Percentiles rank a stretch among this genome's conserved stretches.
Conservation (phyloP, 305 asterid species). For the Caryopteris hybrid region DNA sequence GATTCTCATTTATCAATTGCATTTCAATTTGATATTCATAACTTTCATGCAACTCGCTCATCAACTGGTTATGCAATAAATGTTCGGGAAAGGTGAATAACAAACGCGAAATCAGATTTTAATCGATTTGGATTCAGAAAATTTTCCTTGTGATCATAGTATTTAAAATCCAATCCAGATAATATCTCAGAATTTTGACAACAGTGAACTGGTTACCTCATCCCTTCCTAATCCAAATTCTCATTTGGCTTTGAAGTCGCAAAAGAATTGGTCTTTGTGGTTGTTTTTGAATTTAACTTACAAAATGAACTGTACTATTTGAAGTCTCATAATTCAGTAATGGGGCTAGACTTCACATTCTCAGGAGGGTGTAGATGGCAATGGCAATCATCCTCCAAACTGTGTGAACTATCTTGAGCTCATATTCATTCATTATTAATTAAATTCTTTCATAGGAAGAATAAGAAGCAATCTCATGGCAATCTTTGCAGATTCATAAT, state of each 20-base stretch:
- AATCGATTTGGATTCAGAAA: neutral
- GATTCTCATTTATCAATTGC: constrained; percentile 1
- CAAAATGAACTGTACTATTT: neutral
- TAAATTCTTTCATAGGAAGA: neutral
- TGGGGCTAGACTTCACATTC: neutral
- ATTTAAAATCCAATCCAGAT: neutral
- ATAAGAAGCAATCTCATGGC: neutral
- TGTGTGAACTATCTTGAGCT: neutral
- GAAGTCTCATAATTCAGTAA: neutral
- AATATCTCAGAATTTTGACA: neutral
- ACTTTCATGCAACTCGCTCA: neutral
- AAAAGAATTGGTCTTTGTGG: neutral
- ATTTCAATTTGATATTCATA: neutral
- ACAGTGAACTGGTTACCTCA: neutral
- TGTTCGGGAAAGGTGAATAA: neutral
- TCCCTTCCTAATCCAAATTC: neutral
- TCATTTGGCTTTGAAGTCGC: constrained; percentile 12
- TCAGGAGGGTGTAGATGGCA: neutral
- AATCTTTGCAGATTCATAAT: neutral
- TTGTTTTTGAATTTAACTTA: neutral
- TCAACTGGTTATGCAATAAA: neutral
- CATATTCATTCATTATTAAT: neutral
- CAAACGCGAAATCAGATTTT: neutral
- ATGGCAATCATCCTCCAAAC: neutral
- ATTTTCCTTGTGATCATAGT: neutral